phyloP scores from a whole-genome alignment of 495 filamentous ascomycete species.

The Bacidia gigantensis region DNA sequence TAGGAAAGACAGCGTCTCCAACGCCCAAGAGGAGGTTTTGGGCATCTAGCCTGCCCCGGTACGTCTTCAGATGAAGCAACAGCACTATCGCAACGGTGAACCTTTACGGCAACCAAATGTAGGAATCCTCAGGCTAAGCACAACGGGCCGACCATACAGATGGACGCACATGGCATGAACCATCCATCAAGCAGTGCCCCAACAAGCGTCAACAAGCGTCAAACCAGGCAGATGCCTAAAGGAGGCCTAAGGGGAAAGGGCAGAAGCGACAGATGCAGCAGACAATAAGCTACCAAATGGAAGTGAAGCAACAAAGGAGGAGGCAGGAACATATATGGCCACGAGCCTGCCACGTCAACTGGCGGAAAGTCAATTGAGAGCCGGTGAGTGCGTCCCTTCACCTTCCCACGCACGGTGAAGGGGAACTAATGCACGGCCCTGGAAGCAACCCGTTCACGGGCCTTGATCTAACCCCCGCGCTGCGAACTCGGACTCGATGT shows the following conservation, averaged over 20 bases:
- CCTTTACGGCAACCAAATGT: neutral
- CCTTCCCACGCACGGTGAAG: neutral
- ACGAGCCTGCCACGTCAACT: constrained; percentile 5
- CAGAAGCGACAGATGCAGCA: neutral
- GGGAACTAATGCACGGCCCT: neutral
- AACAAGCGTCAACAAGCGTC: neutral
- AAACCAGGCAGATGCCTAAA: neutral
- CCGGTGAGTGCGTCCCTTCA: too few species aligned
- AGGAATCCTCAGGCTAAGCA: neutral
- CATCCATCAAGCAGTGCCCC: neutral
- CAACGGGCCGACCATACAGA: constrained; percentile 1
- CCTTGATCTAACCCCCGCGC: neutral
- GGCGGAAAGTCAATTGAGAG: constrained; percentile 3
- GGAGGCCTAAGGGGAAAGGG: neutral
- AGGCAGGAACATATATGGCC: neutral
- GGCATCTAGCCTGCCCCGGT: neutral
- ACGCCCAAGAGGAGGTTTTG: neutral
- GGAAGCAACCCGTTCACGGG: neutral
- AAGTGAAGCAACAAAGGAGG: neutral
- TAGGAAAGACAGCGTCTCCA: too few species aligned
- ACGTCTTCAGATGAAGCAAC: neutral
- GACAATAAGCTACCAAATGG: neutral
- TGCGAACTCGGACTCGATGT: neutral
- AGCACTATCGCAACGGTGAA: neutral
- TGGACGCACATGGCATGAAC: constrained; percentile 1